Percentiles rank a stretch among this genome's conserved stretches.
Conservation (phyloP, 139 green algal genomes). For the Edaphochlamys debaryana region DNA sequence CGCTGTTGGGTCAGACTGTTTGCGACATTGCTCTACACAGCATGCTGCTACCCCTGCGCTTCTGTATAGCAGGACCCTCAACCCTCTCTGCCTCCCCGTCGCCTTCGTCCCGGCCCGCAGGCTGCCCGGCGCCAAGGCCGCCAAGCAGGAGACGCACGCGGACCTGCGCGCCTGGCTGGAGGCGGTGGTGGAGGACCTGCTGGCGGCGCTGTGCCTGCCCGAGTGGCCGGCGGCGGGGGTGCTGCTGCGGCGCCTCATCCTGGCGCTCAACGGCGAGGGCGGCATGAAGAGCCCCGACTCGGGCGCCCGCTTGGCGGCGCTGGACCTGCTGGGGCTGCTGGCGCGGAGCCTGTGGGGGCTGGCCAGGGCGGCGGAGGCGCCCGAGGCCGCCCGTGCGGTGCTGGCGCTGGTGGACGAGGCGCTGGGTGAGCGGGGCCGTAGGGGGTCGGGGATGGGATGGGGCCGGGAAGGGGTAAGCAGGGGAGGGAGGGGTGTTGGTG, state of each 20-base stretch:
- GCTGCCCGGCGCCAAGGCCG: slow-evolving; percentile 54
- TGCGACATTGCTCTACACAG: too few species aligned
- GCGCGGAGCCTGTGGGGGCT: slow-evolving; percentile 51
- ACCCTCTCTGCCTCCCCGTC: too few species aligned
- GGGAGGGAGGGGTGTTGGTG: too few species aligned
- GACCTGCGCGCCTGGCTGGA: slow-evolving; percentile 70
- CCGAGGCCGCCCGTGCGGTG: slow-evolving; percentile 1
- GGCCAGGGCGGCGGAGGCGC: background rate
- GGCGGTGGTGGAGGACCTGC: slow-evolving; percentile 67
- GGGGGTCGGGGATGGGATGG: background rate
- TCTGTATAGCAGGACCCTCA: too few species aligned
- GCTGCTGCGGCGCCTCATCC: slow-evolving; percentile 71
- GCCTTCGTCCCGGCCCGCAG: slow-evolving; percentile 23
- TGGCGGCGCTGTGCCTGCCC: slow-evolving; percentile 61
- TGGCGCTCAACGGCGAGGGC: slow-evolving; percentile 50
- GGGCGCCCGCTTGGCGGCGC: slow-evolving; percentile 56
- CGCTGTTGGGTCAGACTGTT: too few species aligned
- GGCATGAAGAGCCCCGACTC: slow-evolving; percentile 56
- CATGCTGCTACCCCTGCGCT: too few species aligned
- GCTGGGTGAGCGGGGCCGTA: background rate
- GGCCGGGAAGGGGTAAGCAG: too few species aligned
- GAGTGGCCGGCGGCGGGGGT: slow-evolving; percentile 78
- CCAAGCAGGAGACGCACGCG: slow-evolving; percentile 54
- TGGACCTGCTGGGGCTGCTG: slow-evolving; percentile 75
- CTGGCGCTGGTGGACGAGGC: background rate